Conservation (phyloP, 2,329 filamentous ascomycete genomes). For the Pleurostoma richardsiae region DNA sequence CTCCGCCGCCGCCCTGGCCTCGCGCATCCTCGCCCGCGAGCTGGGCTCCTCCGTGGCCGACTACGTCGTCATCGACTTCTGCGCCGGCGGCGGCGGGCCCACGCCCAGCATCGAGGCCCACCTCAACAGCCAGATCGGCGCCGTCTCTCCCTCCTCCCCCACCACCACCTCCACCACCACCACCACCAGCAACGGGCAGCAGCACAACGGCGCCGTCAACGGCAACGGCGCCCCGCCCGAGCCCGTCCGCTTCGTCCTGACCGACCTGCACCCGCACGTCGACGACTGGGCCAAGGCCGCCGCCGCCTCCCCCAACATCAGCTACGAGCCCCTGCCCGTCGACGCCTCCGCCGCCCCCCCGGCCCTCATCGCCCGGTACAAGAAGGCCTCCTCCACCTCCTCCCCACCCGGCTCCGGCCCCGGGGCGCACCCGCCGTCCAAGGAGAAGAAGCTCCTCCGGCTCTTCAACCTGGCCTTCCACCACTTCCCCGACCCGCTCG, state of each 20-base stretch:
- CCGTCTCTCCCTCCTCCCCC: not conserved
- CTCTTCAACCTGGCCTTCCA: constrained; percentile 73
- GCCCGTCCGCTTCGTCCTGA: constrained; percentile 55
- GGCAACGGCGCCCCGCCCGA: constrained; percentile 30
- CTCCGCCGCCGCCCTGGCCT: constrained; percentile 57
- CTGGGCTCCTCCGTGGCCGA: constrained; percentile 40
- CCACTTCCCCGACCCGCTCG: constrained; percentile 65
- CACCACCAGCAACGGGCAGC: constrained; percentile 62
- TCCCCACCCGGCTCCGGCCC: constrained; percentile 1
- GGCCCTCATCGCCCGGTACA: constrained; percentile 30
- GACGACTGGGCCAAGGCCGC: constrained; percentile 52
- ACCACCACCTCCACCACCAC: constrained; percentile 46
- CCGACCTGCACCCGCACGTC: constrained; percentile 61
- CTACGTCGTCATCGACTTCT: constrained; percentile 70
- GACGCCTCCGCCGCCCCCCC: constrained; percentile 60
- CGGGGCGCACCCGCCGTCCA: constrained; percentile 6
- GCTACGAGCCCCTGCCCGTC: constrained; percentile 54
- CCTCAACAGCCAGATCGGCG: constrained; percentile 38
- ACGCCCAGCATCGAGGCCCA: constrained; percentile 58
- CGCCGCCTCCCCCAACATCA: constrained; percentile 48
- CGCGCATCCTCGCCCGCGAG: constrained; percentile 46
- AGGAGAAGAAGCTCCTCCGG: constrained; percentile 52
- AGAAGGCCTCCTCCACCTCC: not conserved
- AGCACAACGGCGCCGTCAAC: constrained; percentile 53
- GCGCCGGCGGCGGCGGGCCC: constrained; percentile 68